Evolutionary conservation across 1,284 basidiomycete species (phyloP), one percentile per base, ranked within the genome.

Genomic region (Tilletia indica): DNA sequence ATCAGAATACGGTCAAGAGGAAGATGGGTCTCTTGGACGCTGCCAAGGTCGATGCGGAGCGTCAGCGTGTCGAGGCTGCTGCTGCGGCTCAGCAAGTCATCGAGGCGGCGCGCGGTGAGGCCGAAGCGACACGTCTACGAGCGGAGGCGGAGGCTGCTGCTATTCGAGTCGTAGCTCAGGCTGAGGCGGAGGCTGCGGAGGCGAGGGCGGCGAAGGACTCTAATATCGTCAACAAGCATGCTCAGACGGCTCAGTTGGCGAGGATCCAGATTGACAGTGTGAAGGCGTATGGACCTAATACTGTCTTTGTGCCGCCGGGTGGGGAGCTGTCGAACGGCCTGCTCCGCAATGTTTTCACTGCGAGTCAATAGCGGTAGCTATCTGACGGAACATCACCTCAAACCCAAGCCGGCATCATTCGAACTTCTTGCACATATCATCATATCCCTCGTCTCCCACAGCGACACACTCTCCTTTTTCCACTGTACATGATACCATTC

Each of bases 1-100:
- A 92, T 80, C 90, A 89, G 85, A 92, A 92, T 85, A 90, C 90
- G 83, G 90, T 92, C 77, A 92, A 92, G 84, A 90, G 91, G 78
- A 91, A 92, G 80, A 89, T 92, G 83, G 91, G 91, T 78, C 87
- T 90, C 16, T 87, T 92, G 51, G 86, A 89, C 4, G 91, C 92
- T 16, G 89, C 91, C 38, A 89, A 88, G 67, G 91, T 92, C 12
- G 91, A 92, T 80, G 87, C 90, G 0, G 88, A 91, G 68, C 91
- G 91, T 0, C 92, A 92, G 81, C 86, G 87, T 67, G 86, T 91
- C 72, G 88, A 92, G 70, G 88, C 91, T 3, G 89, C 88, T 5
- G 91, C 92, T 3, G 90, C 89, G 79, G 92, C 91, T 2, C 87
- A 89, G 74, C 91, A 91, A 67, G 86, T 89, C 14, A 89, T 88